These are phyloP conservation scores for Rhodosporidiobolus odoratus DNA, from an alignment of 768 basidiomycete species.

Conservation along the genomic window DNA sequence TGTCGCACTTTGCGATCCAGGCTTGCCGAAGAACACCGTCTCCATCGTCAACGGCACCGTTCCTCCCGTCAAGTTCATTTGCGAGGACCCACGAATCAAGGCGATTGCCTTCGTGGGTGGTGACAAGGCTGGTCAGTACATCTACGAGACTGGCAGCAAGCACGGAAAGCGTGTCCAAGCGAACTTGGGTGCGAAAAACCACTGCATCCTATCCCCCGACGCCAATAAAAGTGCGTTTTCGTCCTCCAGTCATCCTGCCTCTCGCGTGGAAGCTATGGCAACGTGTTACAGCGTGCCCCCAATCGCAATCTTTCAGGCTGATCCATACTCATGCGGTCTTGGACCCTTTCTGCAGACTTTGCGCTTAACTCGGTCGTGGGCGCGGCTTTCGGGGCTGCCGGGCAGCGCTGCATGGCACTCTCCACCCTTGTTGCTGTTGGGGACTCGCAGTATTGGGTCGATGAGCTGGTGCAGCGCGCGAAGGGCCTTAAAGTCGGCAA, in stretches of 20 bases:
- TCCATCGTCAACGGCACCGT: conserved; percentile 87
- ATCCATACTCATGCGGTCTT: no score
- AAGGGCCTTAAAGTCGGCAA: conserved; percentile 73
- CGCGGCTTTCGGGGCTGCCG: conserved; percentile 92
- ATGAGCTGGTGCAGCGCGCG: conserved; percentile 76
- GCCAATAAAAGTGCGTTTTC: conserved; percentile 55
- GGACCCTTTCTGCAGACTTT: conserved; percentile 55
- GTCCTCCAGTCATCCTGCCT: no score
- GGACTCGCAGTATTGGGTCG: conserved; percentile 68
- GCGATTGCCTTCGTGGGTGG: conserved; percentile 97
- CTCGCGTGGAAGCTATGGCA: no score
- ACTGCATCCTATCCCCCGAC: conserved; percentile 68
- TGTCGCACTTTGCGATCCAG: background rate
- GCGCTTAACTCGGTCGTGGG: conserved; percentile 90
- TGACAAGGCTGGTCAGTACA: conserved; percentile 85
- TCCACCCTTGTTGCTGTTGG: conserved; percentile 85
- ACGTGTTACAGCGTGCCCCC: no score
- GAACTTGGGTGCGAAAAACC: conserved; percentile 87
- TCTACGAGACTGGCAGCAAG: conserved; percentile 77
- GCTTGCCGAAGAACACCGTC: conserved; percentile 63
- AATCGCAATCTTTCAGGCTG: no score
- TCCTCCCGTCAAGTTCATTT: conserved; percentile 81
- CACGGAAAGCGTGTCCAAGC: conserved; percentile 83
- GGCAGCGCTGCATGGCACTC: conserved; percentile 94
- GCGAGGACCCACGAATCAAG: conserved; percentile 82